phyloP scores from a whole-genome alignment of 2,329 filamentous ascomycete genomes.

The Fusarium sp. region DNA sequence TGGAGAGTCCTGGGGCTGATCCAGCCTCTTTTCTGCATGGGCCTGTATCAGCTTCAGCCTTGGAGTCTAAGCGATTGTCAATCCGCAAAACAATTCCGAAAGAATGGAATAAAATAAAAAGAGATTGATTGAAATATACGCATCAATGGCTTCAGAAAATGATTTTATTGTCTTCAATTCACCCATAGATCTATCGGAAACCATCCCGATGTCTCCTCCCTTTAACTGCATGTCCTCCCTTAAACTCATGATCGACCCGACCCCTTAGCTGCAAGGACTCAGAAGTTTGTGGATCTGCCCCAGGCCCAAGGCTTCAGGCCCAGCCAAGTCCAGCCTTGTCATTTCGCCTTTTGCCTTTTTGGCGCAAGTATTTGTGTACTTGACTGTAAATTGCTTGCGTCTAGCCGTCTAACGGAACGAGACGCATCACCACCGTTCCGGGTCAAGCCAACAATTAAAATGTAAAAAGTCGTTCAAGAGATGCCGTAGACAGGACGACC shows the following conservation, averaged over 20 bases:
- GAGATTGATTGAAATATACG: not conserved
- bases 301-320: conserved; percentile 31
- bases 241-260: conserved; percentile 26
- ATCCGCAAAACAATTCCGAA: not conserved
- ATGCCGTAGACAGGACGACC: not conserved
- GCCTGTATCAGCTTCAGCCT: conserved; percentile 20
- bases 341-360: conserved; percentile 33
- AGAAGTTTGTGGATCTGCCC: conserved; percentile 36
- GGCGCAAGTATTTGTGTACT: conserved; percentile 24
- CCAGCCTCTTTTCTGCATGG: conserved; percentile 33
- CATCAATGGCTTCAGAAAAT: not conserved
- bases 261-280: conserved; percentile 32
- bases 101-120: not conserved
- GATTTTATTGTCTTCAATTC: not conserved
- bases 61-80: not conserved
- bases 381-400: conserved; percentile 36
- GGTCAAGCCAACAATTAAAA: not conserved
- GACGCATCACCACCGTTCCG: conserved; percentile 17
- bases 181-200: not conserved
- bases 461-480: not conserved
- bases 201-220: not conserved
- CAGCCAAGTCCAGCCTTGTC: conserved; percentile 30
- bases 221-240: conserved; percentile 17
- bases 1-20: conserved; percentile 21
- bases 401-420: conserved; percentile 6